Evolutionary conservation across 2,329 filamentous ascomycete species (phyloP).

Genomic region (Sphaerulina musiva): DNA sequence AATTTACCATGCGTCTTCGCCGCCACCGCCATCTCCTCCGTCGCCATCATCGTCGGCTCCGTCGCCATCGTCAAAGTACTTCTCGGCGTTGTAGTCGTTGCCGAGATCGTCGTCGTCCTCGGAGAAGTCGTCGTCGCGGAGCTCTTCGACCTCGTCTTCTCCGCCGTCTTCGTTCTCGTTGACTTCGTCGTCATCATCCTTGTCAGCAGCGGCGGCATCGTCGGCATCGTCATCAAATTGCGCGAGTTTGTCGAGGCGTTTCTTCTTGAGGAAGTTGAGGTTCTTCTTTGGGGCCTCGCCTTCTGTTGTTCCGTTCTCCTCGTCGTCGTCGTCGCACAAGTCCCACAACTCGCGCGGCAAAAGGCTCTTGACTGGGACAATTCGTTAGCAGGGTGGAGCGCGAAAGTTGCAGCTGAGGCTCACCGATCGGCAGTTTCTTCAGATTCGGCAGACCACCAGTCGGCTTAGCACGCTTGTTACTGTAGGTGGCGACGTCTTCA

Average conservation of each 20-base stretch:
- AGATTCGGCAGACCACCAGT: constrained; percentile 41
- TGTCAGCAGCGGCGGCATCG: constrained; percentile 7
- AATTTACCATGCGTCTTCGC: constrained; percentile 24
- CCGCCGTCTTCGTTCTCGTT: constrained; percentile 57
- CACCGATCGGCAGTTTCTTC: constrained; percentile 38
- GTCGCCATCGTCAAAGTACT: constrained; percentile 44
- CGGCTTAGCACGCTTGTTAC: constrained; percentile 33
- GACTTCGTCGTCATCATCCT: constrained; percentile 46
- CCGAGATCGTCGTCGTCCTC: constrained; percentile 53
- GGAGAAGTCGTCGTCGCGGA: constrained; percentile 43
- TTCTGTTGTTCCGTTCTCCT: constrained; percentile 9
- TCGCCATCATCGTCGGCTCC: constrained; percentile 37
- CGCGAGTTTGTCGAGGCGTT: constrained; percentile 22
- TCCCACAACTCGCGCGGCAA: constrained; percentile 43
- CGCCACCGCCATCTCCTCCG: constrained; percentile 19
- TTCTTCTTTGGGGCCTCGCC: constrained; percentile 18
- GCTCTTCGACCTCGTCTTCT: constrained; percentile 19
- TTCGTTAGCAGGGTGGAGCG: background rate
- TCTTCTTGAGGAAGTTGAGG: constrained; percentile 22
- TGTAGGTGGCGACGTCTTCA: constrained; percentile 42
- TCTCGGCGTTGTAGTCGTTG: constrained; percentile 50
- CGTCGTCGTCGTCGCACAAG: constrained; percentile 34
- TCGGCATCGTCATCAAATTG: constrained; percentile 21
- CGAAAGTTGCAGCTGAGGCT: background rate
- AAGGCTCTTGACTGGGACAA: constrained; percentile 42